Evolutionary conservation across 352 stramenopile species (phyloP), one percentile per base, ranked within the genome.

Genomic region (Plasmopara viticola): DNA sequence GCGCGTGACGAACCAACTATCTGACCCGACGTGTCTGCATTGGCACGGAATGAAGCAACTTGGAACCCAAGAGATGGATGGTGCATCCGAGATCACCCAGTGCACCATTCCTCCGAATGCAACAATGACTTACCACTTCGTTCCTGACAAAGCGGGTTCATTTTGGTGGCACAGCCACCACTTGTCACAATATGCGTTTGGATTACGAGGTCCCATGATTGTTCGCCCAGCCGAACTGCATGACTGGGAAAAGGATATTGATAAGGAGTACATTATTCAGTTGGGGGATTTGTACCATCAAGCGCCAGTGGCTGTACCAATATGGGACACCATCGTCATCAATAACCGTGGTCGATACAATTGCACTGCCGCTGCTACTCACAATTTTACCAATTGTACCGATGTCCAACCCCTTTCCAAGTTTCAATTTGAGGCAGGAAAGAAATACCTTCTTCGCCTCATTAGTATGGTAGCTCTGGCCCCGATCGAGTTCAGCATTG

Each of bases 121-220:
- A 14, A 63, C 55, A 5, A 50, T 58, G 1, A 33, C 61, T 2
- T 76, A 73, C 28, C 47, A 48, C 28, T 70, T 76, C 45, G 51
- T 40, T 8, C 60, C 60, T 0, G 53, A 67, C 50, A 68, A 69
- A 43, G 31, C 56, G 4, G 67, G 64, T 14, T 66, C 53, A 8
- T 73, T 70, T 44, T 77, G 68, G 68, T 77, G 58, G 57, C 68
- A 77, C 43, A 56, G 53, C 29, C 68, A 77, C 34, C 46, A 74
- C 34, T 44, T 30, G 5, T 41, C 51, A 0, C 57, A 73, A 25
- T 77, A 73, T 30, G 60, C 60, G 3, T 71, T 58, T 37, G 64
- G 68, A 1, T 52, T 77, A 12, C 64, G 65, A 28, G 68, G 64
- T 0, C 58, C 68, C 4, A 35, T 77, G 10, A 44, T 77, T 42